These are phyloP conservation scores for Malus hybrid DNA, from an alignment of 331 rosid species.

Conservation along the genomic window DNA sequence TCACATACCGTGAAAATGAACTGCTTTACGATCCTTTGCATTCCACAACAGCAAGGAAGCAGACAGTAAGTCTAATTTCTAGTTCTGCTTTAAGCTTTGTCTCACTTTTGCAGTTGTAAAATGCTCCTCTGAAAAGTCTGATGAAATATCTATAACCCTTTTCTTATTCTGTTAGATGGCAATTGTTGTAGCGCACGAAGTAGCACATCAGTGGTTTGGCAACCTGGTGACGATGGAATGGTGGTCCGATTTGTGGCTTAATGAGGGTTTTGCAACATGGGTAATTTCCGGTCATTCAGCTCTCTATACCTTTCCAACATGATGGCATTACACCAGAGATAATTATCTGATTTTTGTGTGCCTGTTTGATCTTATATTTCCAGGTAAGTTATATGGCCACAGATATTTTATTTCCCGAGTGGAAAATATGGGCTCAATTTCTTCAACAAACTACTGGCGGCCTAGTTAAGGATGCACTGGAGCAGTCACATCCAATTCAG, in stretches of 20 bases:
- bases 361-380: slow-evolving; percentile 1
- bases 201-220: slow-evolving; percentile 90
- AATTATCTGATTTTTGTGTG: not conserved
- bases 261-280: slow-evolving; percentile 92
- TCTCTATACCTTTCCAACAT: not conserved
- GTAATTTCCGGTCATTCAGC: slow-evolving; percentile 27
- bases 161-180: slow-evolving; percentile 29
- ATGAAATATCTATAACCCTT: not conserved
- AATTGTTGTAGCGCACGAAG: slow-evolving; percentile 65
- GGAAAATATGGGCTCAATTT: slow-evolving; percentile 85
- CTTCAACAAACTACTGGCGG: slow-evolving; percentile 42
- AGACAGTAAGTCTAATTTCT: slow-evolving; percentile 35
- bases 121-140: not conserved
- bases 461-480: slow-evolving; percentile 58
- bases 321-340: not conserved
- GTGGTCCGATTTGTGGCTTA: slow-evolving; percentile 88
- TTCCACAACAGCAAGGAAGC: slow-evolving; percentile 60
- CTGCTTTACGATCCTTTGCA: slow-evolving; percentile 58
- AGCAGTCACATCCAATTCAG: slow-evolving; percentile 78
- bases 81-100: not conserved
- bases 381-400: slow-evolving; percentile 78
- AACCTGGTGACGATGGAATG: slow-evolving; percentile 91
- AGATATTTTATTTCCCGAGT: slow-evolving; percentile 66
- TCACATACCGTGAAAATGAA: slow-evolving; percentile 60
- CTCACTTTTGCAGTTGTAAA: not conserved